A percentile compares a stretch with the other conserved stretches of the same genome.
phyloP scores from a whole-genome alignment of 306 rosid genomes.

The Castanea crenata region DNA sequence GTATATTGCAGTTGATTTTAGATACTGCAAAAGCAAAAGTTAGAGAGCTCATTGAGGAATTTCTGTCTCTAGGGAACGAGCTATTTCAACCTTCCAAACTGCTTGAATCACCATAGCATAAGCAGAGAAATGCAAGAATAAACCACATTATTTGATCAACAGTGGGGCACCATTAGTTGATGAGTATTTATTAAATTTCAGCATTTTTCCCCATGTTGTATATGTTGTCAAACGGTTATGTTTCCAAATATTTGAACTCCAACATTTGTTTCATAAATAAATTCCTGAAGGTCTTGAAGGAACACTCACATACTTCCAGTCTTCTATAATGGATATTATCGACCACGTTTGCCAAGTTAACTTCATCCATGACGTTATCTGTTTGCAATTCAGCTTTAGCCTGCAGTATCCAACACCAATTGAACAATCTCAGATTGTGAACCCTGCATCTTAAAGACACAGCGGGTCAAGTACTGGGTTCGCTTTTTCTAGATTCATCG shows the following conservation, averaged over 20 bases:
- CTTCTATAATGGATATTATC: not conserved
- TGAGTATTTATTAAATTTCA: not conserved
- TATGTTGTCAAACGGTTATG: not conserved
- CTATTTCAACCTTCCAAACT: constrained; percentile 25
- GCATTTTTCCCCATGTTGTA: no score
- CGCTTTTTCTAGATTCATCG: no score
- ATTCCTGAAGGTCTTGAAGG: not conserved
- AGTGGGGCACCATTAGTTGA: not conserved
- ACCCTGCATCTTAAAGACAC: not conserved
- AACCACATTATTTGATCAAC: not conserved
- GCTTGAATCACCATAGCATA: constrained; percentile 15
- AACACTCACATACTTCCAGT: not conserved
- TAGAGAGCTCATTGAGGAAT: constrained; percentile 44
- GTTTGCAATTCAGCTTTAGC: not conserved
- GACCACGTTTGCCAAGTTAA: not conserved
- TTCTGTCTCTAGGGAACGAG: constrained; percentile 44
- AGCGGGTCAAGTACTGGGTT: not conserved
- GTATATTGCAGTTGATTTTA: constrained; percentile 43
- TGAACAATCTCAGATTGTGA: not conserved
- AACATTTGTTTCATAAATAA: not conserved
- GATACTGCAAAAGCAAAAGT: constrained; percentile 42
- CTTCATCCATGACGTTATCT: no score
- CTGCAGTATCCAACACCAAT: not conserved
- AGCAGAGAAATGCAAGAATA: not conserved
- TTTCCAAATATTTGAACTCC: not conserved